Percentiles rank a stretch among this genome's conserved stretches.
phyloP scores from a whole-genome alignment of 176 grass and related monocot genomes.

The Aegilops longissima region DNA sequence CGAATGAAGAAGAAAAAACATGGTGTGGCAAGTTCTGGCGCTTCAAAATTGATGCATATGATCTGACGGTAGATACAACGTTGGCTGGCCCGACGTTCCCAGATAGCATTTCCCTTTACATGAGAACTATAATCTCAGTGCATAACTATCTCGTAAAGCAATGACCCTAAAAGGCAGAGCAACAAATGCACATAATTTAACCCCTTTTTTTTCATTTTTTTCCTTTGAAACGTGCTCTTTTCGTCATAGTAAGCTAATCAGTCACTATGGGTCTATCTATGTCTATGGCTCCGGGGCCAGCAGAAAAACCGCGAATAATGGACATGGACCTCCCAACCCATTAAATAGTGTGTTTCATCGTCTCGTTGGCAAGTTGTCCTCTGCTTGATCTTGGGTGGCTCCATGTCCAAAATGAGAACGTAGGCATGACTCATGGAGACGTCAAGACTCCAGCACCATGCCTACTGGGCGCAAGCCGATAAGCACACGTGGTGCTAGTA shows the following conservation, averaged over 20 bases:
- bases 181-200: not conserved
- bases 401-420: not conserved
- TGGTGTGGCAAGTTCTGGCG: too few species aligned
- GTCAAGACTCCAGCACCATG: conserved; percentile 27
- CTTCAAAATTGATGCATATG: too few species aligned
- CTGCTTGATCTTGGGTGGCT: too few species aligned
- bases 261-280: not conserved
- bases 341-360: not conserved
- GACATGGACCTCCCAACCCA: conserved; percentile 31
- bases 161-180: not conserved
- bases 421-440: conserved; percentile 42
- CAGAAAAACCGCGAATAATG: not conserved
- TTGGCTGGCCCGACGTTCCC: too few species aligned
- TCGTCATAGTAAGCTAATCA: conserved; percentile 2
- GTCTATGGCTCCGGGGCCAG: not conserved
- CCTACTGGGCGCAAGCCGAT: not conserved
- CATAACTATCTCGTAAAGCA: not conserved
- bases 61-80: too few species aligned
- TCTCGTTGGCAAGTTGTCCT: not conserved
- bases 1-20: too few species aligned
- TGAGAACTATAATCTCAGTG: too few species aligned
- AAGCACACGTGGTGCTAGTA: conserved; percentile 27
- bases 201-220: not conserved
- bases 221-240: not conserved
- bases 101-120: too few species aligned